Base-by-base conservation (phyloP, 768 basidiomycete species). In the Flagelloscypha sp. region DNA sequence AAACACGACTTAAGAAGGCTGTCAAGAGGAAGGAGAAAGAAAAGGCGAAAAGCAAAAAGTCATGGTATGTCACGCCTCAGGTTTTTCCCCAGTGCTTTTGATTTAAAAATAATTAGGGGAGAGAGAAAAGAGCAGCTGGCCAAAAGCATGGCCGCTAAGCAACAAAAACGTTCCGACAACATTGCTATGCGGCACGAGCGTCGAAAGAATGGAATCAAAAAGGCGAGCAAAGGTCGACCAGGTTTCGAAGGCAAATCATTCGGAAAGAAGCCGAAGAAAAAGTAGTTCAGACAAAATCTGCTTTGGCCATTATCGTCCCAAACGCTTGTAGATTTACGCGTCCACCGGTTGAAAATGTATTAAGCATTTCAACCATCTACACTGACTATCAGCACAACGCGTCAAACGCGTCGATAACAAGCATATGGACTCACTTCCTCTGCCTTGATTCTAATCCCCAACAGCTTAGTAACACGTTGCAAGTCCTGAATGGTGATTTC, bases 81-180 rank as follows among this genome's bases (percentile, higher is more conserved):
- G 3, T 21, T n/a, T 31, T 17, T 7, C 21, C n/a, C 18, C 6
- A 19, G 5, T 30, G 21, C 5, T 35, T 16, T 20, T 35, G 13
- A 40, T 44, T 19, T 25, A 27, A 24, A n/a, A n/a, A 7, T 35
- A 16, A 42, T 33, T 49, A 95, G 92, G 93, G 74, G 76, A 27
- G 84, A 88, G 45, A 77, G 89, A 41, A 94, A 94, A 55, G 79
- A 84, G 37, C 78, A 86, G 24, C 51, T 90, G 18, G 47, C 70
- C 3, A 68, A 76, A 8, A 69, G 80, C 2, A 84, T 88, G 73
- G 84, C 83, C 1, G 84, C 85, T 20, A 80, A 74, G 54, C 83
- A 89, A 59, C 89, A 93, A 65, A 98, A 98, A 59, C 72, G 90
- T 4, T 53, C 76, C 10, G 90, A 94, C 48, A 97, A 98, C 49